A percentile compares a stretch with the other conserved stretches of the same genome.
phyloP scores from a whole-genome alignment of 345 rosid species.

The Leavenworthia alabamica region DNA sequence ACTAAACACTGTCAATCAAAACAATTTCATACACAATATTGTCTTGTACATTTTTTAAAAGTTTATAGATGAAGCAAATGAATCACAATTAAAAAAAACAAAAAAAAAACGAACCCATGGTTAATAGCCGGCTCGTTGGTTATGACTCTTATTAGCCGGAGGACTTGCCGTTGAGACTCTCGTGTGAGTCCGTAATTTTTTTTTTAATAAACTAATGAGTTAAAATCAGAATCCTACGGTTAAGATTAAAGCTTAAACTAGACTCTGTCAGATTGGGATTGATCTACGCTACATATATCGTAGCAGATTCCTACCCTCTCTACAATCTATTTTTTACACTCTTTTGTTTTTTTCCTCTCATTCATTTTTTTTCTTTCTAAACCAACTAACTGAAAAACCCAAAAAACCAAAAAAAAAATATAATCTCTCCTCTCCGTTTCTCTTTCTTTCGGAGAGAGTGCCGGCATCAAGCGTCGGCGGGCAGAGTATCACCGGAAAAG shows the following conservation, averaged over 20 bases:
- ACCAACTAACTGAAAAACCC: conserved; percentile 19
- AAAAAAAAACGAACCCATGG: neutral
- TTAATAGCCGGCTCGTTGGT: conserved; percentile 11
- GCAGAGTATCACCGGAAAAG: conserved; percentile 10
- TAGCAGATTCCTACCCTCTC: conserved; percentile 14
- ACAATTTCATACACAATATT: neutral
- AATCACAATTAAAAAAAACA: neutral
- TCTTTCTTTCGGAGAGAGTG: conserved; percentile 14
- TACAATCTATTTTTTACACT: neutral
- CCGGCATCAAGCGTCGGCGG: conserved; percentile 23
- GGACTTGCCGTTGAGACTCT: conserved; percentile 20
- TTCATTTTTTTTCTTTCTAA: neutral
- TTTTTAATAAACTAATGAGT: neutral
- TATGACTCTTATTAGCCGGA: neutral
- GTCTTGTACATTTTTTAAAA: neutral
- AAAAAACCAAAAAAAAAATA: neutral
- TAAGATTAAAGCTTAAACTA: conserved; percentile 1
- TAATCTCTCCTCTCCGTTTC: conserved; percentile 32
- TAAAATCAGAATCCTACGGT: conserved; percentile 13
- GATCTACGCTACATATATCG: conserved; percentile 4
- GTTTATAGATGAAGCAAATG: neutral
- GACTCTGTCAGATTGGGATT: conserved; percentile 6
- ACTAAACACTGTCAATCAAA: neutral
- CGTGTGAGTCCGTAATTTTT: conserved; percentile 18
- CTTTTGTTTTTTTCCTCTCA: conserved; percentile 9